Evolutionary conservation across 176 grass and related monocot genomes (phyloP).

Genomic region (Aegilops sharonensis): DNA sequence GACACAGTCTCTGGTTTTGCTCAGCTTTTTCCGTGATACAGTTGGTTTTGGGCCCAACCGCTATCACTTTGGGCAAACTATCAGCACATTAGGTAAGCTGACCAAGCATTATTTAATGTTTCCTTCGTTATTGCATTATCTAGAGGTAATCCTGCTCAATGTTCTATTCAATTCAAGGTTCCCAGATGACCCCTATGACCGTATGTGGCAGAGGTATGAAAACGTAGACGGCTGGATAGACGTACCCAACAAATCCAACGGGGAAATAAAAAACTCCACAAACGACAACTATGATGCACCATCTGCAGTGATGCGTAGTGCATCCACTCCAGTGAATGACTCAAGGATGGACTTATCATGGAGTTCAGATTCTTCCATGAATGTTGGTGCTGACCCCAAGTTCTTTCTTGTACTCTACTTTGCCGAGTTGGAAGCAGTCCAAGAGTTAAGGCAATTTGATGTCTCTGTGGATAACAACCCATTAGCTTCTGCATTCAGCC

Average conservation of each 20-base stretch:
- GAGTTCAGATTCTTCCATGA: constrained; percentile 10
- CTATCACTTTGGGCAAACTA: constrained; percentile 16
- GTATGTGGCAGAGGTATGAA: constrained; percentile 28
- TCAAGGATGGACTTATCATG: neutral
- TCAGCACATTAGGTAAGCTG: neutral
- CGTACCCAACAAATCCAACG: neutral
- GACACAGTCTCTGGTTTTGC: constrained; percentile 23
- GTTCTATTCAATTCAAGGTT: constrained; percentile 19
- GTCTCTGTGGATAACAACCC: constrained; percentile 24
- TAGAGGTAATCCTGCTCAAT: too few species aligned
- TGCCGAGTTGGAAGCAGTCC: constrained; percentile 11
- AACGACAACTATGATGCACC: constrained; percentile 23
- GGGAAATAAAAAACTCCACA: neutral
- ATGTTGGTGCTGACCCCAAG: neutral
- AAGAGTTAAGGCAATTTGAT: constrained; percentile 27
- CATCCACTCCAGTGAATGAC: neutral
- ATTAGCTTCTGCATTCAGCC: neutral
- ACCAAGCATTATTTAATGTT: neutral
- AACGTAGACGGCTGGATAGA: neutral
- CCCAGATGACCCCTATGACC: constrained; percentile 33
- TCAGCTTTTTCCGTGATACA: neutral
- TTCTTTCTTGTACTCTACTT: constrained; percentile 26
- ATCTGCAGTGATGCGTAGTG: constrained; percentile 34
- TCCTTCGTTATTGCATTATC: too few species aligned
- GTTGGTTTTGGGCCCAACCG: neutral